Evolutionary conservation across 2,329 filamentous ascomycete species (phyloP).

Genomic region (Colletotrichum nymphaeae): DNA sequence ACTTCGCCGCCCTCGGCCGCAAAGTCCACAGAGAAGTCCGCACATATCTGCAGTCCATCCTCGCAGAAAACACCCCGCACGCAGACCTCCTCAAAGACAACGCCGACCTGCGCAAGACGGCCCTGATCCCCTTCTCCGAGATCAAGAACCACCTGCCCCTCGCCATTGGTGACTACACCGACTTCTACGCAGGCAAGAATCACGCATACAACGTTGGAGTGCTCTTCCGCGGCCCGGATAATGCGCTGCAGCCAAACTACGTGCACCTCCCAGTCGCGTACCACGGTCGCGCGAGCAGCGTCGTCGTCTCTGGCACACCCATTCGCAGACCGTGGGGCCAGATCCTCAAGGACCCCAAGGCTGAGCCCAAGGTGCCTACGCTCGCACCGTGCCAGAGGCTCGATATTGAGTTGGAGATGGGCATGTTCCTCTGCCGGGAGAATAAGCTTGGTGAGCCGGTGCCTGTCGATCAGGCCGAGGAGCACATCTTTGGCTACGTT

Average conservation of each 20-base stretch:
- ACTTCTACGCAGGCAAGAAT: constrained; percentile 85
- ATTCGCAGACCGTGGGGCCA: constrained; percentile 81
- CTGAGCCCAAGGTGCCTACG: constrained; percentile 65
- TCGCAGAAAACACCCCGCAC: constrained; percentile 63
- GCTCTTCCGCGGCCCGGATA: constrained; percentile 78
- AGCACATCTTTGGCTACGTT: constrained; percentile 78
- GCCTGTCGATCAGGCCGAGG: constrained; percentile 72
- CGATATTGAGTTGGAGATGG: constrained; percentile 84
- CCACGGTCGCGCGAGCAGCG: constrained; percentile 80
- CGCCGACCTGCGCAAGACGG: constrained; percentile 42
- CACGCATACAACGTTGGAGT: constrained; percentile 79
- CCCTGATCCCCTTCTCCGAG: constrained; percentile 48
- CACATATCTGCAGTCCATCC: constrained; percentile 72
- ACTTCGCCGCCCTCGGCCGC: constrained; percentile 77
- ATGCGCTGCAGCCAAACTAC: constrained; percentile 85
- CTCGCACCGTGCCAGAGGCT: constrained; percentile 70
- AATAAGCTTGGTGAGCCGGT: constrained; percentile 77
- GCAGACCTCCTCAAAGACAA: constrained; percentile 50
- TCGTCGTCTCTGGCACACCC: constrained; percentile 79
- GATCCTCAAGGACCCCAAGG: constrained; percentile 65
- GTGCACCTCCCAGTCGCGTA: constrained; percentile 84
- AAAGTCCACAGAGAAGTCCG: constrained; percentile 77
- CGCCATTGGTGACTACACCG: constrained; percentile 84
- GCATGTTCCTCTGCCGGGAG: constrained; percentile 76
- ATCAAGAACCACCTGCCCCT: constrained; percentile 79